Evolutionary conservation across 228 moss, liverwort and hornwort species (phyloP).

Genomic region (Sphagnum fallax): DNA sequence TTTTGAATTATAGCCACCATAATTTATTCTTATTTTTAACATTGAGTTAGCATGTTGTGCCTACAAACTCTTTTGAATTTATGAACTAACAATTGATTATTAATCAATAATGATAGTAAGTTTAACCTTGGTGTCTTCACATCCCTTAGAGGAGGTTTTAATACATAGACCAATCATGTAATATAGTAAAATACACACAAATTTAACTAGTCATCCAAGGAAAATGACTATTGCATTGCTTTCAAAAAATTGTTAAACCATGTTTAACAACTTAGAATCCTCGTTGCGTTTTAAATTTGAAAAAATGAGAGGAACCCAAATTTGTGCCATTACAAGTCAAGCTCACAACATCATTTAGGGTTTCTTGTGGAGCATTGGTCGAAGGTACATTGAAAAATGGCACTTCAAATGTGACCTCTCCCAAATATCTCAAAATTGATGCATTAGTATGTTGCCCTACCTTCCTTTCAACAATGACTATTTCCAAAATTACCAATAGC

Average conservation of each 20-base stretch:
- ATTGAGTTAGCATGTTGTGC: conserved; percentile 34
- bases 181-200: neutral
- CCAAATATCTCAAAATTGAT: conserved; percentile 39
- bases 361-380: conserved; percentile 30
- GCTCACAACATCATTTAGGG: conserved; percentile 27
- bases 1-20: conserved; percentile 77
- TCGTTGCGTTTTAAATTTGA: no score
- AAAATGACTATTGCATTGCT: neutral
- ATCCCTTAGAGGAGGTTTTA: conserved; percentile 28
- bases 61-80: conserved; percentile 60
- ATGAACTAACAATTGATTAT: conserved; percentile 66
- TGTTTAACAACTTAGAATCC: no score
- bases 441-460: conserved; percentile 58
- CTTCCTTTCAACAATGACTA: conserved; percentile 74
- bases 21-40: conserved; percentile 44
- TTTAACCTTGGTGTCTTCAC: conserved; percentile 37
- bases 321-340: neutral
- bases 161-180: conserved; percentile 26
- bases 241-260: neutral
- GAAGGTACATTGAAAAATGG: conserved; percentile 62
- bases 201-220: neutral
- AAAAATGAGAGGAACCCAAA: no score
- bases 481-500: conserved; percentile 70
- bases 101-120: conserved; percentile 74
- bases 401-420: conserved; percentile 38